Evolutionary conservation across 2,329 filamentous ascomycete species (phyloP).

Genomic region (Trichoderma arundinaceum): DNA sequence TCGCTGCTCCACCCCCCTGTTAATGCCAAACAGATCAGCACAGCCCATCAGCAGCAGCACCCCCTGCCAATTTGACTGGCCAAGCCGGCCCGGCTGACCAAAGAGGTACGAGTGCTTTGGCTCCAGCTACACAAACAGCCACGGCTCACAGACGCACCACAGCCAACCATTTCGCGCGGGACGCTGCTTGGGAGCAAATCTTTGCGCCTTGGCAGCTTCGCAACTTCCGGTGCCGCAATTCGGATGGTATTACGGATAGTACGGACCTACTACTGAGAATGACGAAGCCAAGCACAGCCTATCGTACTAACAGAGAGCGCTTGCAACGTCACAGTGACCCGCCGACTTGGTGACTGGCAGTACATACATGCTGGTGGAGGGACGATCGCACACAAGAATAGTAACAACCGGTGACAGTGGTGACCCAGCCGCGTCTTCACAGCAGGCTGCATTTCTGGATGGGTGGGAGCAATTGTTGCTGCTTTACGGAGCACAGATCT

Average conservation of each 20-base stretch:
- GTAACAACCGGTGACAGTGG: slow-evolving; percentile 9
- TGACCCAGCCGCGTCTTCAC: neutral
- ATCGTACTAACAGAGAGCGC: slow-evolving; percentile 1
- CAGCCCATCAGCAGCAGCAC: slow-evolving; percentile 18
- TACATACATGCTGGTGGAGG: neutral
- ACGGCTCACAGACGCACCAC: slow-evolving; percentile 14
- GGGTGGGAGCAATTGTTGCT: neutral
- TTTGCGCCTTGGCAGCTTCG: slow-evolving; percentile 15
- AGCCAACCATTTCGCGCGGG: slow-evolving; percentile 28
- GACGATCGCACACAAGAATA: slow-evolving; percentile 21
- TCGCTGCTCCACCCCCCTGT: slow-evolving; percentile 10
- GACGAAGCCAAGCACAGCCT: neutral
- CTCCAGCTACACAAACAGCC: slow-evolving; percentile 19
- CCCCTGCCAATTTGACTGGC: slow-evolving; percentile 21
- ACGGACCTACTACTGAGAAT: neutral
- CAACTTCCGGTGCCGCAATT: neutral
- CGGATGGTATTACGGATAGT: neutral
- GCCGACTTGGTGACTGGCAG: neutral
- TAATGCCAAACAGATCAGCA: slow-evolving; percentile 23
- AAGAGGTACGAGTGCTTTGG: neutral
- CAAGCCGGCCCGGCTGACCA: slow-evolving; percentile 1
- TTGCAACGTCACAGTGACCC: slow-evolving; percentile 20
- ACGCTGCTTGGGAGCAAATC: slow-evolving; percentile 7
- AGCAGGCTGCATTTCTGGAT: neutral
- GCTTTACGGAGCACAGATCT: neutral